Conservation (phyloP, 1,139 yeast species). For the Saccharomyces pastorianus region DNA sequence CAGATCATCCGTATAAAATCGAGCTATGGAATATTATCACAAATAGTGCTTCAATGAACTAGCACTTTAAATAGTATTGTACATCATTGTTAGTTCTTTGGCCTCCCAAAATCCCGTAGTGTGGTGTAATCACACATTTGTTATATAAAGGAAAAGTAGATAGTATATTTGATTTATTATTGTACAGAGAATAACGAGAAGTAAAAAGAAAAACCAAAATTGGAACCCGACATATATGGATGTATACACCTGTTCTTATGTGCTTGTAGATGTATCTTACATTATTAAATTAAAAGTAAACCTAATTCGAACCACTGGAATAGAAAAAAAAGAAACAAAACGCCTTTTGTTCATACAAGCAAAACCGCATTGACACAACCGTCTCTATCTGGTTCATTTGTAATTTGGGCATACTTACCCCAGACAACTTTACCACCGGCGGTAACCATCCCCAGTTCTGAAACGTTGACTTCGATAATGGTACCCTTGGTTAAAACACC, state of each 20-base stretch:
- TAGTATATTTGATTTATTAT: neutral
- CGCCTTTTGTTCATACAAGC: constrained; percentile 44
- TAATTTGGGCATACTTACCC: constrained; percentile 99
- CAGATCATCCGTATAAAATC: neutral
- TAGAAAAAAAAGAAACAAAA: constrained; percentile 1
- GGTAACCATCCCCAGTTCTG: constrained; percentile 94
- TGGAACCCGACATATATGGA: neutral
- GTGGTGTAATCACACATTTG: neutral
- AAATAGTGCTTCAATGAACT: too few species aligned
- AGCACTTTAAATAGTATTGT: too few species aligned
- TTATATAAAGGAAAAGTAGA: neutral
- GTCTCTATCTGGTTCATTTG: constrained; percentile 98
- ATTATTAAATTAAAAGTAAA: neutral
- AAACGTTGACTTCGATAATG: constrained; percentile 93
- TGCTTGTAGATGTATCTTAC: neutral
- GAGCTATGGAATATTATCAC: too few species aligned
- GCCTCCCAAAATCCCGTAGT: neutral
- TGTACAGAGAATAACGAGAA: neutral
- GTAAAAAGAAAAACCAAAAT: neutral
- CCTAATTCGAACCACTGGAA: neutral
- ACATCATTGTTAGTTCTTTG: too few species aligned
- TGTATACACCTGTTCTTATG: neutral
- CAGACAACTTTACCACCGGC: constrained; percentile 99
- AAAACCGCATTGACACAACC: constrained; percentile 97
- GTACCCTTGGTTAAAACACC: constrained; percentile 98